Base-by-base conservation (phyloP, 164 flowering plant species). In the Taxillus chinensis region DNA sequence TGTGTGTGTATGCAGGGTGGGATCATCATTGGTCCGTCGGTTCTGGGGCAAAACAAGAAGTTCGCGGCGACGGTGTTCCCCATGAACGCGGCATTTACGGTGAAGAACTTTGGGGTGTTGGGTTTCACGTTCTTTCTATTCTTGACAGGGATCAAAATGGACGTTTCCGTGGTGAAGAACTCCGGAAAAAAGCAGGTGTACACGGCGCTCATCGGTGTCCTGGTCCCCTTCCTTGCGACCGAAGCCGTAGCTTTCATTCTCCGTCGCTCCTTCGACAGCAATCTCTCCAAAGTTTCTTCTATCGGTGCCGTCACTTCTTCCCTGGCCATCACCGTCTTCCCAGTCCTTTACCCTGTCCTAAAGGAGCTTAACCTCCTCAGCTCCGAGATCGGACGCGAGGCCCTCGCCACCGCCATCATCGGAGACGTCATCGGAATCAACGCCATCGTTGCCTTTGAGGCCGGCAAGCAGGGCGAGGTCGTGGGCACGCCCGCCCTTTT, bases 361-460 rank as follows among this genome's bases (percentile, higher is more conserved):
- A 61, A 64, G 12, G 96, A 89, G 67, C 62, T 82, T 10, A 80
- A 82, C 61, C 79, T 89, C 3, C 78, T 89, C 4, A 84, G 80
- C 70, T 83, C 92, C 0, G 86, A 86, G 55, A 58, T 86, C 1
- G 92, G 88, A 0, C 68, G 84, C 0, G 50, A 77, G 59, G 82
- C 88, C 27, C 5, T 86, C 54, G 64, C 82, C 0, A 56, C 66
- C 2, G 55, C 84, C 0, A 41, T 83, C 0, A 27, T 81, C 48
- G 59, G 71, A 38, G 82, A 80, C 7, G n/a, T 64, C 0, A n/a
- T 78, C 0, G 85, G 81, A 13, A 59, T 79, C 3, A 5, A 7
- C 9, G 59, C 45, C 0, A 5, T 74, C 0, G 41, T 75, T 5
- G 45, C 69, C 4, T 79, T 82, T 49, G 84, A 85, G 68, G 77